Conservation (phyloP, 202 grass and related monocot species). For the Schoenoplectus triqueter region DNA sequence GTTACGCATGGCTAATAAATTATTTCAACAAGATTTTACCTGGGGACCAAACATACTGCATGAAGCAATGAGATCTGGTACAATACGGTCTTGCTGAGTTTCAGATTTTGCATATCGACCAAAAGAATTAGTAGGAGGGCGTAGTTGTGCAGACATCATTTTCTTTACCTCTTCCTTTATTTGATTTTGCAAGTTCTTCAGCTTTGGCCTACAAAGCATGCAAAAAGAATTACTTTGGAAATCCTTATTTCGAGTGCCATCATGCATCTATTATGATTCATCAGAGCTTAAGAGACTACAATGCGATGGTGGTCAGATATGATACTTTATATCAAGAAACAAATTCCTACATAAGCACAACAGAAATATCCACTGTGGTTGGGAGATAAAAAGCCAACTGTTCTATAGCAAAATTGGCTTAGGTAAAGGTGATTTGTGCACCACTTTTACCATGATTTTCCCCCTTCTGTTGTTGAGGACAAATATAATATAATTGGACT, state of each 20-base stretch:
- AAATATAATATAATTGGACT: neutral
- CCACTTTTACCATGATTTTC: constrained; percentile 6
- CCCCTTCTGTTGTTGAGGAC: neutral
- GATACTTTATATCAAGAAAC: neutral
- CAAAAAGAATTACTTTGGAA: neutral
- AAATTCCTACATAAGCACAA: neutral
- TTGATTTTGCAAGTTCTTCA: constrained; percentile 66
- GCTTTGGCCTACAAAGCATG: constrained; percentile 65
- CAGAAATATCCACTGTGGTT: neutral
- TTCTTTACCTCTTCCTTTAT: constrained; percentile 84
- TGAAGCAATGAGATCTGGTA: constrained; percentile 65
- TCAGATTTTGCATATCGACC: constrained; percentile 40
- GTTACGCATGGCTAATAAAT: neutral
- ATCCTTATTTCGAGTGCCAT: neutral
- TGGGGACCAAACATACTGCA: constrained; percentile 71
- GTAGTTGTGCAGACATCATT: constrained; percentile 70
- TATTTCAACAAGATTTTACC: constrained; percentile 40
- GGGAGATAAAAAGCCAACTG: neutral
- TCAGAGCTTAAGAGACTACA: too few relatives aligned
- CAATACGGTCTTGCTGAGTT: constrained; percentile 41
- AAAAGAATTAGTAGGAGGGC: constrained; percentile 43
- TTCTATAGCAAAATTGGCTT: neutral
- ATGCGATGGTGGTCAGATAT: too few relatives aligned
- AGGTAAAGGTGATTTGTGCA: neutral
- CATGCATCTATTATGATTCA: neutral